A percentile compares a stretch with the other conserved stretches of the same genome.
Evolutionary conservation across 1,284 basidiomycete species (phyloP).

Genomic region (Apiotrichum montevideense): DNA sequence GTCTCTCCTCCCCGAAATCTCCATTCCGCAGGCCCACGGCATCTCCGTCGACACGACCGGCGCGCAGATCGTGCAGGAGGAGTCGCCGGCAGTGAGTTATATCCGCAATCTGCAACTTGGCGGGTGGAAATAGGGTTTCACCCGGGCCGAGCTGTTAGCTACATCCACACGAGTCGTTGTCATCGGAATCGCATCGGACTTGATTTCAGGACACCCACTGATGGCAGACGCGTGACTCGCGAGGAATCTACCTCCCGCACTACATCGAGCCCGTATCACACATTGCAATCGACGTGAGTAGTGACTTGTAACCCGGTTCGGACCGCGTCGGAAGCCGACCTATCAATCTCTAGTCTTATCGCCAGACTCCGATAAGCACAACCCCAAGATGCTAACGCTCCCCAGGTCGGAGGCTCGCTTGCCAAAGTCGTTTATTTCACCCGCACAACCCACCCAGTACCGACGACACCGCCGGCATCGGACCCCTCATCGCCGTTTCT

Average conservation of each 20-base stretch:
- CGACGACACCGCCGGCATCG: constrained; percentile 39
- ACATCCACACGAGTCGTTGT: too few species aligned
- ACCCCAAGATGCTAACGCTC: neutral
- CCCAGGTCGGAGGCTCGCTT: constrained; percentile 87
- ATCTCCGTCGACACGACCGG: constrained; percentile 52
- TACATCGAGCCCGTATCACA: constrained; percentile 95
- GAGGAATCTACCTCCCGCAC: constrained; percentile 91
- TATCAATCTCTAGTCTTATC: neutral
- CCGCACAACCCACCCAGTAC: constrained; percentile 58
- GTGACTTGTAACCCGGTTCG: too few species aligned
- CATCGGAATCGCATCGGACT: too few species aligned
- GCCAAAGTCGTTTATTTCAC: constrained; percentile 99
- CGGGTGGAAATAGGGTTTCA: neutral
- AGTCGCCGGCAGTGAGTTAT: constrained; percentile 74
- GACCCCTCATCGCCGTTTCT: constrained; percentile 37
- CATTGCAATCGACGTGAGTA: constrained; percentile 88
- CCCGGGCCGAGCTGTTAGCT: too few species aligned
- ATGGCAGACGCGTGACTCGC: constrained; percentile 74
- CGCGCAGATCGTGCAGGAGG: constrained; percentile 80
- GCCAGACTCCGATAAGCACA: neutral
- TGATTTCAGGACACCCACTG: neutral
- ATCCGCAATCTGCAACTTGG: too few species aligned
- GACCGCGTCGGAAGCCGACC: too few species aligned
- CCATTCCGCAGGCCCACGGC: constrained; percentile 43
- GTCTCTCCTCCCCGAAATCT: constrained; percentile 37